These are phyloP conservation scores for Cryptosporidium bovis DNA, from an alignment of 169 alveolate genomes.

Conservation along the genomic window DNA sequence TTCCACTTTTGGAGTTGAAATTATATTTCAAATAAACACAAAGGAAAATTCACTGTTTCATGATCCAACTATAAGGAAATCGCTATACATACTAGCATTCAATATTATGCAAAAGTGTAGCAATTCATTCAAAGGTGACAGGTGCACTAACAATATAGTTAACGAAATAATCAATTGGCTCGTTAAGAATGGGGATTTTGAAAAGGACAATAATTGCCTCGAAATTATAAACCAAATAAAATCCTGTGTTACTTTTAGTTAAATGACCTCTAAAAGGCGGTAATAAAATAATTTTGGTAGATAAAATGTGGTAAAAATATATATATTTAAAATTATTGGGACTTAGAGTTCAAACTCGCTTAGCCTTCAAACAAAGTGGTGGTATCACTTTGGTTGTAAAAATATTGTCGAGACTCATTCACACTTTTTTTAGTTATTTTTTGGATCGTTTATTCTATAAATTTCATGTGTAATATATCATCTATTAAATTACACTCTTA, in stretches of 20 bases:
- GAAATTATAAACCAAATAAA: slow-evolving; percentile 1
- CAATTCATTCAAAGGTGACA: neutral
- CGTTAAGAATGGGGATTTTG: neutral
- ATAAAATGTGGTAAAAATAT: too few species aligned
- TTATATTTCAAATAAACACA: slow-evolving; percentile 2
- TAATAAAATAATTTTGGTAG: neutral
- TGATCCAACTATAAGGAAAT: slow-evolving; percentile 22
- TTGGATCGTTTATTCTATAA: too few species aligned
- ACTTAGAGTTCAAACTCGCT: too few species aligned
- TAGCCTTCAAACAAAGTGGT: too few species aligned
- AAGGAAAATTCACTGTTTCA: neutral
- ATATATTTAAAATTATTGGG: too few species aligned
- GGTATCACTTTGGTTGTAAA: too few species aligned
- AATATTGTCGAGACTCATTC: too few species aligned
- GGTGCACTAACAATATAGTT: neutral
- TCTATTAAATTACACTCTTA: slow-evolving; percentile 43
- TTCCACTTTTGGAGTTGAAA: slow-evolving; percentile 14
- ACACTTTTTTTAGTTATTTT: too few species aligned
- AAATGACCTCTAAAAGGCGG: neutral
- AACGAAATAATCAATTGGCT: slow-evolving; percentile 4
- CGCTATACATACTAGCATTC: slow-evolving; percentile 18
- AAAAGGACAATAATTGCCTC: slow-evolving; percentile 6
- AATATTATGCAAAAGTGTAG: slow-evolving; percentile 19
- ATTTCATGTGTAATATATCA: neutral
- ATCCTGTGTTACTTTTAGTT: neutral